Evolutionary conservation across 2,329 filamentous ascomycete genomes (phyloP).

Genomic region (Colletotrichum acutatum): DNA sequence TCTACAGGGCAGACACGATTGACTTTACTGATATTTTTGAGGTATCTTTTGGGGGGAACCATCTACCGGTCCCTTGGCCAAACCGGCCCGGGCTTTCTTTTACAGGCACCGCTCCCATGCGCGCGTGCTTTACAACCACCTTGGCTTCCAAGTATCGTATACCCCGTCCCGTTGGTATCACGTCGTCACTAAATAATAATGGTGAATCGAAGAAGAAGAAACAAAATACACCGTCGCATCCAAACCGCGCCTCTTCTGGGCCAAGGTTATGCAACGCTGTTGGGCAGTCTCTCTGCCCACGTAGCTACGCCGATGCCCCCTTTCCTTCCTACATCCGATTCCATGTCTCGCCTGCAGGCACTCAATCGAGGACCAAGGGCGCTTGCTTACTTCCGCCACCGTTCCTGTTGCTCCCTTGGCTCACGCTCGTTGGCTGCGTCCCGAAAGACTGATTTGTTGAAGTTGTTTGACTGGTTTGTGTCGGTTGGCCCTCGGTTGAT

Average conservation of each 20-base stretch:
- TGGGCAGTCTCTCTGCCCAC: neutral
- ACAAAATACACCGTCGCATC: slow-evolving; percentile 2
- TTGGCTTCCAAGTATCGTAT: slow-evolving; percentile 1
- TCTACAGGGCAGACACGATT: too few species aligned
- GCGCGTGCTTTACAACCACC: neutral
- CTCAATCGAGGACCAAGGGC: slow-evolving; percentile 33
- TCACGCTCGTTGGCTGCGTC: slow-evolving; percentile 30
- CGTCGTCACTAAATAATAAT: neutral
- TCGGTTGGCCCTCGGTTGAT: slow-evolving; percentile 20
- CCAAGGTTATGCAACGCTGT: neutral
- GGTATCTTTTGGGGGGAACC: slow-evolving; percentile 26
- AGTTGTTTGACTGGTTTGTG: slow-evolving; percentile 33
- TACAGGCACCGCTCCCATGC: slow-evolving; percentile 12
- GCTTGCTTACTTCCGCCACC: slow-evolving; percentile 30
- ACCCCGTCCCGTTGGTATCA: slow-evolving; percentile 21
- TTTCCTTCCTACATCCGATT: too few species aligned
- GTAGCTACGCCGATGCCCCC: neutral
- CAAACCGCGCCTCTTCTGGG: neutral
- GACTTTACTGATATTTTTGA: slow-evolving; percentile 4
- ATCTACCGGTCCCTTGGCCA: neutral
- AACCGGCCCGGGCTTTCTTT: neutral
- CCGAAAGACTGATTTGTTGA: slow-evolving; percentile 31
- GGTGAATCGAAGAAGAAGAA: neutral
- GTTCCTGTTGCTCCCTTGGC: slow-evolving; percentile 27
- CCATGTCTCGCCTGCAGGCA: neutral